These are phyloP conservation scores for Colletotrichum lentis DNA, from an alignment of 2,329 filamentous ascomycete genomes.

Conservation along the genomic window DNA sequence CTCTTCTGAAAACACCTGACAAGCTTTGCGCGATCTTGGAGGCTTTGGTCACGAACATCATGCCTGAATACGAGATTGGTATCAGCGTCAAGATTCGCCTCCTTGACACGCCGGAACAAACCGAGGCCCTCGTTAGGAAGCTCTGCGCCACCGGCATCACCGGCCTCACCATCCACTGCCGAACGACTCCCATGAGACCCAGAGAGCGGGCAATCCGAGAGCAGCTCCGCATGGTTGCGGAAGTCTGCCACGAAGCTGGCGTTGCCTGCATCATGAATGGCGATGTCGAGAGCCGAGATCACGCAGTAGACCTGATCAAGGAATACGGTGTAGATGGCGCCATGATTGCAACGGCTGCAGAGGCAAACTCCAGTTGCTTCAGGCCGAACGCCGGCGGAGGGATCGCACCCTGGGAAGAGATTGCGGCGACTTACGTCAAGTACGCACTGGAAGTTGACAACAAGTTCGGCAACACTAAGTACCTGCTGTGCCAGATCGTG, in stretches of 20 bases:
- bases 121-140: slow-evolving; percentile 77
- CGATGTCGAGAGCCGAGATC: slow-evolving; percentile 79
- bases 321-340: slow-evolving; percentile 91
- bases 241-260: slow-evolving; percentile 81
- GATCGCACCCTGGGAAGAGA: slow-evolving; percentile 75
- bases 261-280: slow-evolving; percentile 97
- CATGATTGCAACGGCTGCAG: slow-evolving; percentile 95
- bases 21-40: slow-evolving; percentile 83
- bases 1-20: slow-evolving; percentile 85
- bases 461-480: slow-evolving; percentile 92
- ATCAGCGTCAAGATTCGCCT: slow-evolving; percentile 98
- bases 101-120: slow-evolving; percentile 78
- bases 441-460: slow-evolving; percentile 81
- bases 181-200: slow-evolving; percentile 94
- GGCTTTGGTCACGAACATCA: slow-evolving; percentile 80
- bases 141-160: slow-evolving; percentile 90
- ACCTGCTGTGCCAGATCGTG: slow-evolving; percentile 82
- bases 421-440: slow-evolving; percentile 78
- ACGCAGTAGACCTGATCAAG: slow-evolving; percentile 74
- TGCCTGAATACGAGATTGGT: slow-evolving; percentile 81
- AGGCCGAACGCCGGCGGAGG: slow-evolving; percentile 74
- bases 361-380: slow-evolving; percentile 92
- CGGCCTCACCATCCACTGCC: slow-evolving; percentile 91
- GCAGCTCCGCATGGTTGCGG: slow-evolving; percentile 83
- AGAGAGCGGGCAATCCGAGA: slow-evolving; percentile 85